A percentile compares a stretch with the other conserved stretches of the same genome.
phyloP scores from a whole-genome alignment of 257 asterid genomes.

The Fraxinus americana region DNA sequence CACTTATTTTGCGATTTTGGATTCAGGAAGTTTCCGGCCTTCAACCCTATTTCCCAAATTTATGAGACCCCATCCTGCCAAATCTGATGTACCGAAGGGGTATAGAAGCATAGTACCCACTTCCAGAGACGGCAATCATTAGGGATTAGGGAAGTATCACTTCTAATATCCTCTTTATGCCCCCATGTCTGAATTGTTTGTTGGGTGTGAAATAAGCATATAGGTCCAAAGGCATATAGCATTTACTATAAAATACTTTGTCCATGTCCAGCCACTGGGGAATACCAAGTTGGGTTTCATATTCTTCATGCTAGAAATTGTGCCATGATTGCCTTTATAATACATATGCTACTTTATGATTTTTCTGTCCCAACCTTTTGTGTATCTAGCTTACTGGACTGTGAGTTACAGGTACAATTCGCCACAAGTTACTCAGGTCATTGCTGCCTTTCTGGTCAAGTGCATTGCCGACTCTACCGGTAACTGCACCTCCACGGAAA shows the following conservation, averaged over 20 bases:
- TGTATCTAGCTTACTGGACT: conserved; percentile 23
- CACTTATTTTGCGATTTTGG: neutral
- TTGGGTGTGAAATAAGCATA: neutral
- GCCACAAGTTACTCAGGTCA: conserved; percentile 77
- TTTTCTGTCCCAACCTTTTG: neutral
- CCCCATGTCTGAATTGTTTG: neutral
- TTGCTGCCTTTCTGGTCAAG: conserved; percentile 97
- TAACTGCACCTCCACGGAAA: conserved; percentile 86
- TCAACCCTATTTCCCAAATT: neutral
- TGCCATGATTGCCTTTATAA: neutral
- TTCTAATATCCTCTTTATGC: neutral
- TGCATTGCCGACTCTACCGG: conserved; percentile 86
- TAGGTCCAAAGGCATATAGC: neutral
- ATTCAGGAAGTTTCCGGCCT: no score
- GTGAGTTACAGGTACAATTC: conserved; percentile 62
- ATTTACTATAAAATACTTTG: neutral
- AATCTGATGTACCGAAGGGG: neutral
- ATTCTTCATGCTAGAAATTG: neutral
- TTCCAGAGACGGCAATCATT: neutral
- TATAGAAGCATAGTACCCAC: neutral
- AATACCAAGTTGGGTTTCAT: neutral
- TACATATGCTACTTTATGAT: neutral
- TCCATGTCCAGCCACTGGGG: neutral
- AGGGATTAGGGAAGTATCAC: neutral
- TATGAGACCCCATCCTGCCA: neutral